These are phyloP conservation scores for Tephrocybe sp. DNA, from an alignment of 768 basidiomycete species.

Conservation along the genomic window DNA sequence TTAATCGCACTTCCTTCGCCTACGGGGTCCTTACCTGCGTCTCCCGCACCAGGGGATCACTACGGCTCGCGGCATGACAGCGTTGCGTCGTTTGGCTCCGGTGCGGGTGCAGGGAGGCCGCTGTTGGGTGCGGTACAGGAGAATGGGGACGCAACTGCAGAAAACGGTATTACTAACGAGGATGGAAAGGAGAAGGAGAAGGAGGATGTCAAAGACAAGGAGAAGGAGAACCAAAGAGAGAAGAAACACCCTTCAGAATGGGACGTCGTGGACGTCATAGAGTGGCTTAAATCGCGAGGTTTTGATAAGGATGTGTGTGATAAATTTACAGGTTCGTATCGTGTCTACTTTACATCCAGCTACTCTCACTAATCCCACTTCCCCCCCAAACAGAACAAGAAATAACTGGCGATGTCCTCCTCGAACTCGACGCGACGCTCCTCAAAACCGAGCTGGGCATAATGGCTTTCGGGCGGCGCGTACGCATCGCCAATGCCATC, in stretches of 20 bases:
- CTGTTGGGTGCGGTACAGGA: too few species aligned
- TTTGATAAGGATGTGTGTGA: slow-evolving; percentile 82
- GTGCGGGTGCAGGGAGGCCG: not conserved
- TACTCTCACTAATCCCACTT: slow-evolving; percentile 2
- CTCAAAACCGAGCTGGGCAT: slow-evolving; percentile 95
- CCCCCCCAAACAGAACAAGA: slow-evolving; percentile 97
- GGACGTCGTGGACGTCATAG: slow-evolving; percentile 85
- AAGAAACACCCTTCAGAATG: slow-evolving; percentile 65
- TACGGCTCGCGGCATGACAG: slow-evolving; percentile 43
- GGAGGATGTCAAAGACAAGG: not conserved
- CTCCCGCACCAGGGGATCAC: slow-evolving; percentile 15
- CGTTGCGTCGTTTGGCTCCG: slow-evolving; percentile 19
- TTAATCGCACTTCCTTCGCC: slow-evolving; percentile 23
- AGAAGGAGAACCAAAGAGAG: slow-evolving; percentile 29
- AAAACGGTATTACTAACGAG: not conserved
- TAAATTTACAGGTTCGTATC: slow-evolving; percentile 76
- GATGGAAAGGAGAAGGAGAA: not conserved
- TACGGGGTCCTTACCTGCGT: slow-evolving; percentile 9
- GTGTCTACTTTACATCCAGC: not conserved
- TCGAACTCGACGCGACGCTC: slow-evolving; percentile 88
- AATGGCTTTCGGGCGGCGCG: slow-evolving; percentile 89
- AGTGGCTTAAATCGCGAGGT: slow-evolving; percentile 82
- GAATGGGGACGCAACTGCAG: too few species aligned
- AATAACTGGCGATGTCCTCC: slow-evolving; percentile 94
- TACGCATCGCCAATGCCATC: slow-evolving; percentile 92